Percentiles rank a stretch among this genome's conserved stretches.
phyloP scores from a whole-genome alignment of 1,139 yeast genomes.

The Candida albicans region DNA sequence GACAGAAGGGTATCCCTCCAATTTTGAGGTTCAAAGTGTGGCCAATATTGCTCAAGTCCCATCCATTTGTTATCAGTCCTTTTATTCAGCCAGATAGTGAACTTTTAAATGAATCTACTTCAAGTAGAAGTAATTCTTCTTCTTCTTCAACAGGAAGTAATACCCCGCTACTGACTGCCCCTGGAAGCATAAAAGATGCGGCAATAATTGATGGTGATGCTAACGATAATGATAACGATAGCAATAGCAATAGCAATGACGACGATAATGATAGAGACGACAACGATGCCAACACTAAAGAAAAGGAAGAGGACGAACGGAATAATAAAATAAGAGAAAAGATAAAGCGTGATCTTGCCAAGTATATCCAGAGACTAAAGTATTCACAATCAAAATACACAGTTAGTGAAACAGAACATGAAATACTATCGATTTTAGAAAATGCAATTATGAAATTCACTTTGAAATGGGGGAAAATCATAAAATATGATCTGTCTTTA shows the following conservation, averaged over 20 bases:
- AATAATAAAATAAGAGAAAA: constrained; percentile 26
- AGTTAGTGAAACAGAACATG: constrained; percentile 44
- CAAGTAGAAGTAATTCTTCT: constrained; percentile 6
- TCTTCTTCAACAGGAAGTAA: constrained; percentile 1
- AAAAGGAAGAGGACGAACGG: neutral
- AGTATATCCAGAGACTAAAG: constrained; percentile 48
- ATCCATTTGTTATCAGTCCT: constrained; percentile 82
- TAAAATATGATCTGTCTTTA: constrained; percentile 78
- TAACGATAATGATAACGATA: constrained; percentile 6
- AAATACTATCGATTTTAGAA: constrained; percentile 59
- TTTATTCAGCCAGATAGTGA: constrained; percentile 59
- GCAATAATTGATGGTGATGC: constrained; percentile 2
- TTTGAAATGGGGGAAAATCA: constrained; percentile 73
- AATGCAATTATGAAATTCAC: constrained; percentile 64
- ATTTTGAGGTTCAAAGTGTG: constrained; percentile 74
- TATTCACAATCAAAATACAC: constrained; percentile 18
- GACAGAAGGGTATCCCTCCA: constrained; percentile 87
- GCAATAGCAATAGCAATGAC: constrained; percentile 10
- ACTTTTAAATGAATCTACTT: constrained; percentile 15
- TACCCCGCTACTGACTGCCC: constrained; percentile 10
- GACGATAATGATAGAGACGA: constrained; percentile 2
- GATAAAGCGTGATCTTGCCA: constrained; percentile 52
- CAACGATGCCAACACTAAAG: constrained; percentile 9
- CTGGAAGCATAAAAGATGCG: constrained; percentile 8
- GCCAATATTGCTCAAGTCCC: constrained; percentile 80